These are phyloP conservation scores for Pseudogymnoascus sp. DNA, from an alignment of 2,329 filamentous ascomycete species.

Conservation along the genomic window DNA sequence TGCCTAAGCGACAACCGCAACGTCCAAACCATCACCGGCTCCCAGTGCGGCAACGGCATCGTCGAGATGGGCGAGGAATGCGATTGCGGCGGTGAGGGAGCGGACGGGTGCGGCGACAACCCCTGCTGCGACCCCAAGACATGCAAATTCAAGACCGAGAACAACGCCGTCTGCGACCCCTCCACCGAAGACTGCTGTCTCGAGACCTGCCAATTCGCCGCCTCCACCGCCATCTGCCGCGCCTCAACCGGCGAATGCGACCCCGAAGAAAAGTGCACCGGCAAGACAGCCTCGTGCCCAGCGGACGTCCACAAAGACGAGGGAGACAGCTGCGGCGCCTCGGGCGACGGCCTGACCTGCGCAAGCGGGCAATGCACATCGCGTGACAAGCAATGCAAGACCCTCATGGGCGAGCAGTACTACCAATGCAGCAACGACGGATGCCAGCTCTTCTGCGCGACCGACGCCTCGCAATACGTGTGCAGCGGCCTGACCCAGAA, in stretches of 20 bases:
- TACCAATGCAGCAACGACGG: conserved; percentile 66
- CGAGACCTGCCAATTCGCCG: conserved; percentile 56
- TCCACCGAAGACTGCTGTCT: conserved; percentile 78
- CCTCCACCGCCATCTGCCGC: conserved; percentile 68
- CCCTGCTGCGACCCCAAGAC: conserved; percentile 76
- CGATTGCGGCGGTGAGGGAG: conserved; percentile 73
- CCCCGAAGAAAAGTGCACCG: conserved; percentile 74
- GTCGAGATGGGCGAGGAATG: conserved; percentile 92
- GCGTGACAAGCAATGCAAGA: conserved; percentile 80
- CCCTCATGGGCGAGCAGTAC: conserved; percentile 72
- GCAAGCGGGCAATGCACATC: conserved; percentile 93
- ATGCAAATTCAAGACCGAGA: conserved; percentile 66
- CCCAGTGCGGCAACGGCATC: conserved; percentile 92
- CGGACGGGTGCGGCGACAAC: conserved; percentile 62
- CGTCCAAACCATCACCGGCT: conserved; percentile 71
- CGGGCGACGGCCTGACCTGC: conserved; percentile 55
- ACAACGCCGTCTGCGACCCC: conserved; percentile 66
- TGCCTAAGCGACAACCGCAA: conserved; percentile 84
- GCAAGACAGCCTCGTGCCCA: conserved; percentile 66
- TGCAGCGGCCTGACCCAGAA: conserved; percentile 80
- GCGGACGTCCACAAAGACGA: conserved; percentile 61
- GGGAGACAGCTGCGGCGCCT: conserved; percentile 61
- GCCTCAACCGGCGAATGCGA: conserved; percentile 74
- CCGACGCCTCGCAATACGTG: conserved; percentile 44
- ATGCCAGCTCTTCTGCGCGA: conserved; percentile 68